Percentiles rank a stretch among this genome's conserved stretches.
Evolutionary conservation across 495 filamentous ascomycete genomes (phyloP).

Genomic region (Xylaria curta): DNA sequence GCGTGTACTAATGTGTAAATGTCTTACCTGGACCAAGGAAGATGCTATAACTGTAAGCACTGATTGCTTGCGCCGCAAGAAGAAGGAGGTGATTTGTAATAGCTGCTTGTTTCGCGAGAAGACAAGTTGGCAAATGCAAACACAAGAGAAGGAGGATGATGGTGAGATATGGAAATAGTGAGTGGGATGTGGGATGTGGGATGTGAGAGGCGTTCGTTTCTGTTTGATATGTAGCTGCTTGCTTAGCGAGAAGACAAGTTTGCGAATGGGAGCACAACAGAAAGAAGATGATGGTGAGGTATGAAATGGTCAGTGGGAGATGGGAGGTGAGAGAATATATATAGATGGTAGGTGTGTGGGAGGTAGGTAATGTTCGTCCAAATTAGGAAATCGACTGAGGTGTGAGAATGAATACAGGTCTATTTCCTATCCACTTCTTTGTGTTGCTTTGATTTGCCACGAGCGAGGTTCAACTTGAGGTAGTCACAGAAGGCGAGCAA

Average conservation of each 20-base stretch:
- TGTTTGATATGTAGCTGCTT: too few relatives aligned
- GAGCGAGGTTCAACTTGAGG: not conserved
- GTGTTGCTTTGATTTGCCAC: not conserved
- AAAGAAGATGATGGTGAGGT: too few relatives aligned
- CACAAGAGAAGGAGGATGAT: not conserved
- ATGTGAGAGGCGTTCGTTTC: too few relatives aligned
- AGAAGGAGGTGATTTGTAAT: not conserved
- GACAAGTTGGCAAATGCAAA: slow-evolving; percentile 11
- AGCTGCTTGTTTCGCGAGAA: not conserved
- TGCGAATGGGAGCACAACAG: too few relatives aligned
- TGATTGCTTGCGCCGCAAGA: not conserved
- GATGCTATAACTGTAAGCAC: not conserved
- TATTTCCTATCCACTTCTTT: too few relatives aligned
- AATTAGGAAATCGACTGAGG: not conserved
- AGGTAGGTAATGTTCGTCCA: not conserved
- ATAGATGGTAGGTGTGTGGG: not conserved
- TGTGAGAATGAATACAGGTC: not conserved
- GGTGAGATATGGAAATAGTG: too few relatives aligned
- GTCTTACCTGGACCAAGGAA: not conserved
- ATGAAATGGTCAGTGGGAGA: not conserved
- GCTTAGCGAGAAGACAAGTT: too few relatives aligned
- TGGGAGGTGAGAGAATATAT: not conserved
- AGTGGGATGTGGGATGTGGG: not conserved
- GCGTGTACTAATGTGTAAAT: not conserved
- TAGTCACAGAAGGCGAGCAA: slow-evolving; percentile 15